These are phyloP conservation scores for Diplodia sapinea DNA, from an alignment of 2,329 filamentous ascomycete genomes.

Conservation along the genomic window DNA sequence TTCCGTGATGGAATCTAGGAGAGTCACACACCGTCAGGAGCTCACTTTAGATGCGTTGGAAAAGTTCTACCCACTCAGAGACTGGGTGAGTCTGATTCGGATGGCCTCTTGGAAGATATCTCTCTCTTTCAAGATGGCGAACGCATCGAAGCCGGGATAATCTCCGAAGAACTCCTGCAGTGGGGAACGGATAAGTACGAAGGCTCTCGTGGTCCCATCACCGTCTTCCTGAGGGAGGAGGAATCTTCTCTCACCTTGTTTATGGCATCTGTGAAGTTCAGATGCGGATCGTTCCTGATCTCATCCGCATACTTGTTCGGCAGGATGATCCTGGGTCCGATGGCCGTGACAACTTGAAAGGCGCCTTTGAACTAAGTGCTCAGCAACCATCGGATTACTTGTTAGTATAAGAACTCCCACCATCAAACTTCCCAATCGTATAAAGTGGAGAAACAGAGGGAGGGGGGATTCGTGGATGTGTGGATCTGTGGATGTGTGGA, in stretches of 20 bases:
- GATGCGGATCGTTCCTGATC: constrained; percentile 15
- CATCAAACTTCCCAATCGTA: neutral
- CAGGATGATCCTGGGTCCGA: constrained; percentile 15
- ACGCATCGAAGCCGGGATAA: constrained; percentile 23
- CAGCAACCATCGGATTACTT: neutral
- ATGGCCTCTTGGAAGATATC: constrained; percentile 13
- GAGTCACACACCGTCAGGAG: neutral
- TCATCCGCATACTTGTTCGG: constrained; percentile 15
- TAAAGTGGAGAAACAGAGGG: neutral
- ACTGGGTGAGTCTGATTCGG: constrained; percentile 11
- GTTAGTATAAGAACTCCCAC: neutral
- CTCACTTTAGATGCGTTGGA: too few relatives aligned
- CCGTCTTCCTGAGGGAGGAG: too few relatives aligned
- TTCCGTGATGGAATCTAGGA: neutral
- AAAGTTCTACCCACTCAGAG: constrained; percentile 1
- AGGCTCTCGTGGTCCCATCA: too few relatives aligned
- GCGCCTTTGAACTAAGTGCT: neutral
- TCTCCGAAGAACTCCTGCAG: constrained; percentile 14
- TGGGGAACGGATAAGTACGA: neutral
- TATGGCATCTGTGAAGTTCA: constrained; percentile 4
- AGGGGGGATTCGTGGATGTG: neutral
- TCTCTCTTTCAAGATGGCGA: neutral
- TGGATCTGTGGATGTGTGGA: neutral
- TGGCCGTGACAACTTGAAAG: constrained; percentile 12
- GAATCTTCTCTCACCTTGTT: neutral